Percentiles rank a stretch among this genome's conserved stretches.
These are phyloP conservation scores for Trichophyton equinum DNA, from an alignment of 2,329 filamentous ascomycete genomes.

Conservation along the genomic window DNA sequence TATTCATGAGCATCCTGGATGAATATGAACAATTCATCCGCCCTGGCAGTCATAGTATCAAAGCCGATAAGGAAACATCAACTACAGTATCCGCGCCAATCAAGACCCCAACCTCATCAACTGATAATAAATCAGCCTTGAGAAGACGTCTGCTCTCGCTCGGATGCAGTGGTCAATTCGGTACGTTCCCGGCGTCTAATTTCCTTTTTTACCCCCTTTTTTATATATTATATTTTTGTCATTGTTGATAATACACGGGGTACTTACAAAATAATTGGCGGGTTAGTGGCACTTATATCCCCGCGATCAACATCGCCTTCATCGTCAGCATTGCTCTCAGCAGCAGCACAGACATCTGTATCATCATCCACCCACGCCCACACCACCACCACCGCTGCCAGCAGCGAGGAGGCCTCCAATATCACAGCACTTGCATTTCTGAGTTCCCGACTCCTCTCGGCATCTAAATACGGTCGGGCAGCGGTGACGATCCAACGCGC, in stretches of 20 bases:
- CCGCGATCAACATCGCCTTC: slow-evolving; percentile 10
- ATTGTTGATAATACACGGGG: background rate
- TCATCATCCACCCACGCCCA: slow-evolving; percentile 30
- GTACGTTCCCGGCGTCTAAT: slow-evolving; percentile 19
- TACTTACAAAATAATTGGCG: background rate
- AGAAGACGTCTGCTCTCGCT: slow-evolving; percentile 25
- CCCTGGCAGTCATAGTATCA: background rate
- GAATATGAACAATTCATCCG: slow-evolving; percentile 35
- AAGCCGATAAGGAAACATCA: background rate
- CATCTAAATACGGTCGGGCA: slow-evolving; percentile 38
- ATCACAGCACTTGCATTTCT: slow-evolving; percentile 47
- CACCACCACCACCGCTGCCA: slow-evolving; percentile 19
- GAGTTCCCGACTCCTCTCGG: slow-evolving; percentile 44
- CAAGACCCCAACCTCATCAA: background rate
- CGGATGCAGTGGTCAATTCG: slow-evolving; percentile 34
- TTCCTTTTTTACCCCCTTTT: slow-evolving; percentile 1
- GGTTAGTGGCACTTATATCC: background rate
- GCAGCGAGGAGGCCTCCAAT: slow-evolving; percentile 35
- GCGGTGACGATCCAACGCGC: slow-evolving; percentile 41
- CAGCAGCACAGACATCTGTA: background rate
- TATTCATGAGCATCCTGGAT: slow-evolving; percentile 45
- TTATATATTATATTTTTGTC: slow-evolving; percentile 5
- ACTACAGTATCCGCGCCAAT: background rate
- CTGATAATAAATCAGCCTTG: slow-evolving; percentile 13
- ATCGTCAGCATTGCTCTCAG: slow-evolving; percentile 7